These are phyloP conservation scores for Leptographium wingfieldii DNA, from an alignment of 2,329 filamentous ascomycete genomes.

Conservation along the genomic window DNA sequence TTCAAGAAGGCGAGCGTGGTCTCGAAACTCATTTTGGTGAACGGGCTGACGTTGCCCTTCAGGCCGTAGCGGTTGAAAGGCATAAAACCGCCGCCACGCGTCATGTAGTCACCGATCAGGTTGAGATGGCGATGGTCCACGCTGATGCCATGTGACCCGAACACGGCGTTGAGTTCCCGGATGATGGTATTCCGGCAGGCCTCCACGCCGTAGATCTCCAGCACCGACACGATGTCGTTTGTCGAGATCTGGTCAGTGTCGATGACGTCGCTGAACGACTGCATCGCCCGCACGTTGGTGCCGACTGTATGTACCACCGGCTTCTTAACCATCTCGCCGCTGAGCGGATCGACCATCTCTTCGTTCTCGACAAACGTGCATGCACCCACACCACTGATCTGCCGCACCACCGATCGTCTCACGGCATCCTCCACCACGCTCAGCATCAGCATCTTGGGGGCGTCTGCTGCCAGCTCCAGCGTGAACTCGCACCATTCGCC, in stretches of 20 bases:
- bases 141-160: slow-evolving; percentile 78
- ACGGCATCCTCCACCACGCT: slow-evolving; percentile 76
- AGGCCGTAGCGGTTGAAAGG: slow-evolving; percentile 89
- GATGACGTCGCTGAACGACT: slow-evolving; percentile 72
- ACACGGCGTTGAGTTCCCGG: slow-evolving; percentile 72
- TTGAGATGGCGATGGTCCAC: slow-evolving; percentile 90
- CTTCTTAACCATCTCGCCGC: slow-evolving; percentile 35
- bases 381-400: slow-evolving; percentile 62
- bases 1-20: slow-evolving; percentile 89
- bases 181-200: slow-evolving; percentile 82
- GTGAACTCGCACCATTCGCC: slow-evolving; percentile 71
- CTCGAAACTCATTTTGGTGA: slow-evolving; percentile 99
- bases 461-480: slow-evolving; percentile 66
- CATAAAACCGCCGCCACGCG: slow-evolving; percentile 75
- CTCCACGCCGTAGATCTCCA: slow-evolving; percentile 82
- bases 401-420: slow-evolving; percentile 70
- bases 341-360: slow-evolving; percentile 32
- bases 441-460: slow-evolving; percentile 87
- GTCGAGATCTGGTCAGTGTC: slow-evolving; percentile 78
- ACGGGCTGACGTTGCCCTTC: slow-evolving; percentile 71
- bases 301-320: slow-evolving; percentile 65
- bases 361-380: slow-evolving; percentile 57
- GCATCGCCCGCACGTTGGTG: slow-evolving; percentile 83
- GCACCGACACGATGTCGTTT: slow-evolving; percentile 82
- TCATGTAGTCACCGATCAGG: slow-evolving; percentile 96